Base-by-base conservation (phyloP, 1,284 basidiomycete genomes). In the Cerrena zonata region DNA sequence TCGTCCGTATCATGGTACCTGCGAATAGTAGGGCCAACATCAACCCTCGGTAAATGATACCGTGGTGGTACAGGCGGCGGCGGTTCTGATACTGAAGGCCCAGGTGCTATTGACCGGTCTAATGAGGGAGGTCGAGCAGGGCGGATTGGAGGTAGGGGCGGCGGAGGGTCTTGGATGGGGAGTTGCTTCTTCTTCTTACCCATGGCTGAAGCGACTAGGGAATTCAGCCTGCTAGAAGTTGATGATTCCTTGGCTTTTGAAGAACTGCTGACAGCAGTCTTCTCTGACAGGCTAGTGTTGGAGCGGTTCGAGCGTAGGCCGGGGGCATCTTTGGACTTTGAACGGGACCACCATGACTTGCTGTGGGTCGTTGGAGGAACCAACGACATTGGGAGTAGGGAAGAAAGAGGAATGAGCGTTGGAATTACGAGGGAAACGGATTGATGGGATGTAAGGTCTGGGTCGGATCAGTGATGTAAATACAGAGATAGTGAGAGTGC, bases 101-200 rank as follows among this genome's bases (percentile, higher is more conserved):
- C 54, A 55, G 56, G 37, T 22, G 51, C 61, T n/a, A n/a, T n/a
- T 59, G 56, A 61, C 51, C 23, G 58, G 53, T 60, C 62, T 54
- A 58, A 65, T 51, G 53, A 58, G 4, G 54, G 54, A 44, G 54
- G 50, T 61, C 44, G 38, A 51, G 51, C 47, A 61, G 53, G 56
- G 59, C 43, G 45, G 22, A 34, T 42, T 53, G 23, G 18, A 54
- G 53, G 53, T 58, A 55, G 45, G 44, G 45, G 50, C 36, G 23
- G 65, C 52, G 70, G 73, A 12, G 76, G 74, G 55, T 78, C 73
- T 55, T 79, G 75, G 54, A 82, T 78, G 46, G 78, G 67, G 34
- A 82, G 65, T 2, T 75, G 61, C 68, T 79, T 85, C 15, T 77
- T 69, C 63, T 78, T 84, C 60, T 84, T 71, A 48, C 83, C 80